Evolutionary conservation across 805 yeast species (phyloP), one percentile per base, ranked within the genome.

Genomic region (Saccharomycopsis schoenii): DNA sequence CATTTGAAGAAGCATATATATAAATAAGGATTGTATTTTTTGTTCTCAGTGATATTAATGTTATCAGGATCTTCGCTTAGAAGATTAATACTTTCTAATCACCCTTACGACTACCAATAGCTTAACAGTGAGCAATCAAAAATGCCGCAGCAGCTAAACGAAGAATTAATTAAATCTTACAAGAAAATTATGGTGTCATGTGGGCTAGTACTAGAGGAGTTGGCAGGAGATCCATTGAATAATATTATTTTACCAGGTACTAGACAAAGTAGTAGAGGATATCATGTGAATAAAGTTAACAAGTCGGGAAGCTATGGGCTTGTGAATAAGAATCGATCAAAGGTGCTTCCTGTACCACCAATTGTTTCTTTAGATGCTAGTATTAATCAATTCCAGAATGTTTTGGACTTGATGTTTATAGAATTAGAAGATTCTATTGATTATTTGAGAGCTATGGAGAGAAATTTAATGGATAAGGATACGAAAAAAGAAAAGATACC

Each of bases 321-420:
- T 47, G 52, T 47, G 9, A 47, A 47, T 25, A 47, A 47, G 34
- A 47, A 47, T 25, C 36, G 58, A 15, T 37, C 47, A 15, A 43
- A n/a, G 15, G 51, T 47, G 4, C 52, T 47, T 21, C 52, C 52
- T 11, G 52, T 47, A 2, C 52, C 52, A 21, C 52, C 52, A 24
- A 47, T 47, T 21, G 52, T 47, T 47, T 47, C 52, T 21, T 56
- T 63, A 15, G 65, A 63, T 41, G 25, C 54, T 24, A 61, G 58
- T 36, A 61, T 63, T 21, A 58, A 57, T 25, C 56, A 52, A 19
- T 52, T 63, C 12, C 57, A 63, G 34, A 58, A 56, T 39, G 62
- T 61, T 4, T 50, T 63, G 4, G 65, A 63, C 42, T 61, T 61
- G 56, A 63, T 63, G 65, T n/a, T 57, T 3, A 64, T 61, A 19